phyloP scores from a whole-genome alignment of 177 flowering plant species.

The Vitis hybrid region DNA sequence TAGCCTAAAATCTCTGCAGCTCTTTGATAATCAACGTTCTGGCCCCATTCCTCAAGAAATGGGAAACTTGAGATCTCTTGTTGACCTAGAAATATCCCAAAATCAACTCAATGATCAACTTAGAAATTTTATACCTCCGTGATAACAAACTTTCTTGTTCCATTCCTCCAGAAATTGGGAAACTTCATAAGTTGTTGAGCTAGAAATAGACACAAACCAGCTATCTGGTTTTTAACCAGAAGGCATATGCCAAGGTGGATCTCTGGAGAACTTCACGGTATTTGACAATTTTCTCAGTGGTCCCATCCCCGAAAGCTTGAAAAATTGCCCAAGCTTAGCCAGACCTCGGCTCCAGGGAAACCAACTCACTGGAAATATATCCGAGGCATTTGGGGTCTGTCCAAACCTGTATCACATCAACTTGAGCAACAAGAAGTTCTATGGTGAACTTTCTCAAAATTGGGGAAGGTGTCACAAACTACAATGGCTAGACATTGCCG shows the following conservation, averaged over 20 bases:
- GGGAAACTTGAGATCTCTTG: not conserved
- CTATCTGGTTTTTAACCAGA: slow-evolving; percentile 2
- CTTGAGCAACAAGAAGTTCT: not conserved
- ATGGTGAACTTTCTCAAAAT: slow-evolving; percentile 21
- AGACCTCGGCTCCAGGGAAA: slow-evolving; percentile 1
- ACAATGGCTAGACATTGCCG: no score
- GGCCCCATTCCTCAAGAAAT: not conserved
- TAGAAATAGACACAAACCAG: not conserved
- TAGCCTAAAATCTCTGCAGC: not conserved
- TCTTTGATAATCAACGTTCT: not conserved
- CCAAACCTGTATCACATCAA: not conserved
- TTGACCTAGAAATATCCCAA: not conserved
- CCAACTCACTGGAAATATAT: not conserved
- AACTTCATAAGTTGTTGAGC: no score
- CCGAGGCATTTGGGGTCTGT: not conserved
- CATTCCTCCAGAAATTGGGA: no score
- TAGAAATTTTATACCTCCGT: no score
- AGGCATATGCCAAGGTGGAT: not conserved
- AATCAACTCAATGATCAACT: not conserved
- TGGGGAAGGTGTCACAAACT: no score
- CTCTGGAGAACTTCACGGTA: not conserved
- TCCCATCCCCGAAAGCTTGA: not conserved
- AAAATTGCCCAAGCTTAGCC: not conserved
- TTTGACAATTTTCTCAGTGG: not conserved
- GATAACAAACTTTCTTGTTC: no score